Base-by-base conservation (phyloP, 768 basidiomycete species). In the Fomitopsis serialis region DNA sequence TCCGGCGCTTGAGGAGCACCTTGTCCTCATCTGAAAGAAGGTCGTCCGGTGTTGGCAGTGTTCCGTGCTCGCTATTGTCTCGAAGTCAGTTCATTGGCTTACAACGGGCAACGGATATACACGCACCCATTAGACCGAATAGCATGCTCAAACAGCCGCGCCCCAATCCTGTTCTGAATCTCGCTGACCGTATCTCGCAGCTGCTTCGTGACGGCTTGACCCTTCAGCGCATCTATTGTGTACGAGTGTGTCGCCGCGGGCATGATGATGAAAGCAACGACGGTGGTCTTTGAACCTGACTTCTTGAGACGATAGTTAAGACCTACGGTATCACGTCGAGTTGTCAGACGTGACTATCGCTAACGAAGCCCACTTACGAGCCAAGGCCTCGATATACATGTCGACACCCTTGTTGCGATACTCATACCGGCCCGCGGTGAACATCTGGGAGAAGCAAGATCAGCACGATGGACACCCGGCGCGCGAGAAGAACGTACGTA, bases 321-420 rank as follows among this genome's bases (percentile, higher is more conserved):
- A 53, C 73, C 73, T 74, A 49, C 24, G 25, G n/a, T 15, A 42
- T 50, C 25, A 47, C 4, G 53, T 21, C 46, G 50, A 35, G 46
- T 42, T 22, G 42, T 34, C 22, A 24, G n/a, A 24, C 34, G 44
- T 66, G n/a, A 51, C 27, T 21, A 45, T 15, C 32, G 13, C 22
- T 6, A 32, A 29, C 4, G 3, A 19, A 22, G 19, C 21, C 43
- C 21, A 70, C 80, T 44, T 59, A 84, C 96, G 91, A 25, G 96
- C 97, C 53, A 99, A 82, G 17, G 88, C 80, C 72, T 99, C 97
- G 61, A 99, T 96, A 68, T 98, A 99, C 96, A 99, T 97, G 67
- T 99, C 97, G 27, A 98, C 94, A 52, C 97, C 97, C 75, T 99
- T 99, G 77, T 99, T 99, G 40, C 97, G 81, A 70, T 97, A 99